Percentiles rank a stretch among this genome's conserved stretches.
Evolutionary conservation across 352 stramenopile genomes (phyloP).

Genomic region (Globisporangium irregulare): DNA sequence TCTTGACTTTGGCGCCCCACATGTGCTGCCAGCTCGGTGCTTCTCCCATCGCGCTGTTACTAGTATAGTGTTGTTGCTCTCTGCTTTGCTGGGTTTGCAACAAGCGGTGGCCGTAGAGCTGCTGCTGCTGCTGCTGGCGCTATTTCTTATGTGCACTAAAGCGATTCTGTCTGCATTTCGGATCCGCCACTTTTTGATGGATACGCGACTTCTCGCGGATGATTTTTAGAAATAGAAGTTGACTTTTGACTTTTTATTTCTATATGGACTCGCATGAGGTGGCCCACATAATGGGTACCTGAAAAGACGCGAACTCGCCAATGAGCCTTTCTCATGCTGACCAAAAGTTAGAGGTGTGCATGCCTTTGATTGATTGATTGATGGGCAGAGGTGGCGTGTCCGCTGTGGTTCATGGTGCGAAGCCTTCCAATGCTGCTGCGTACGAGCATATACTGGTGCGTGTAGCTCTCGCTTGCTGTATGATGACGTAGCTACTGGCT

Average conservation of each 20-base stretch:
- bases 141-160: background rate
- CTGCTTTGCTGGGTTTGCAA: background rate
- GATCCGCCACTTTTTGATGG: background rate
- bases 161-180: background rate
- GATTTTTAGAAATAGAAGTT: background rate
- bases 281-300: background rate
- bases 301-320: conserved; percentile 9
- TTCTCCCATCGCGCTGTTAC: conserved; percentile 48
- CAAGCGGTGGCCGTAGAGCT: background rate
- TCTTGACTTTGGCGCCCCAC: conserved; percentile 86
- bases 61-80: background rate
- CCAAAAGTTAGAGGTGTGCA: background rate
- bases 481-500: background rate
- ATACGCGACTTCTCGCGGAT: conserved; percentile 10
- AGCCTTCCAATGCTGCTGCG: background rate
- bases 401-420: background rate
- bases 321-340: background rate
- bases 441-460: conserved; percentile 17
- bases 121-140: background rate
- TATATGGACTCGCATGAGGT: conserved; percentile 2
- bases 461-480: background rate
- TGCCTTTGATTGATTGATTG: background rate
- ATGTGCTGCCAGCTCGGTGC: conserved; percentile 85
- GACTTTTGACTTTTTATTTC: conserved; percentile 8
- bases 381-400: conserved; percentile 8